Percentiles rank a stretch among this genome's conserved stretches.
phyloP scores from a whole-genome alignment of 805 yeast genomes.

The Ogataea kodamae region DNA sequence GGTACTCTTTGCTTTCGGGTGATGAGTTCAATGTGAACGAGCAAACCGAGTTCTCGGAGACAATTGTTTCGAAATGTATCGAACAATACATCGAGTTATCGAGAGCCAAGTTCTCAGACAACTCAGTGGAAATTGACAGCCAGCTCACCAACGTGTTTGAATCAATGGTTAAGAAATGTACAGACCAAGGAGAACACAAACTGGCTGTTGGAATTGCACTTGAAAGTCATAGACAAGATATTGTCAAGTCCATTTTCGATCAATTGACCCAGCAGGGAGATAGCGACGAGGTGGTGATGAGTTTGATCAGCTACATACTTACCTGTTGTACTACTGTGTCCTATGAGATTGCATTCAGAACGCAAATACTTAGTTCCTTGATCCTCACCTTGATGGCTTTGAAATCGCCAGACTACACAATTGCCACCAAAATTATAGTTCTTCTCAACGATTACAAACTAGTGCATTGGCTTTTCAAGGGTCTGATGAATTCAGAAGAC shows the following conservation, averaged over 20 bases:
- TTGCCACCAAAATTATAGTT: slow-evolving; percentile 80
- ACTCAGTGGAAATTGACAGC: slow-evolving; percentile 44
- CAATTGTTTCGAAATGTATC: slow-evolving; percentile 90
- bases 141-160: slow-evolving; percentile 73
- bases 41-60: slow-evolving; percentile 82
- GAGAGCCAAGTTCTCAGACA: slow-evolving; percentile 41
- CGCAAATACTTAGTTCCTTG: slow-evolving; percentile 57
- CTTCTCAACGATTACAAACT: slow-evolving; percentile 75
- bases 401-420: slow-evolving; percentile 72
- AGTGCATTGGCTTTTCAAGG: slow-evolving; percentile 66
- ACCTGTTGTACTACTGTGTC: slow-evolving; percentile 69
- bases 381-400: slow-evolving; percentile 57
- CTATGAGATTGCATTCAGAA: slow-evolving; percentile 62
- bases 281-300: slow-evolving; percentile 51
- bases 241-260: slow-evolving; percentile 58
- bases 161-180: slow-evolving; percentile 80
- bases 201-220: slow-evolving; percentile 88
- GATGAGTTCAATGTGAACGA: slow-evolving; percentile 71
- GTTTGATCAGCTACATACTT: slow-evolving; percentile 68
- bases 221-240: slow-evolving; percentile 83
- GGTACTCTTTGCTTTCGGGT: slow-evolving; percentile 83
- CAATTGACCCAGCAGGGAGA: slow-evolving; percentile 33
- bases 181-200: slow-evolving; percentile 63
- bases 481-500: slow-evolving; percentile 42
- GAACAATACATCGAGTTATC: slow-evolving; percentile 71